Percentiles rank a stretch among this genome's conserved stretches.
Evolutionary conservation across 768 basidiomycete species (phyloP).

Genomic region (Psilocybe sp.): DNA sequence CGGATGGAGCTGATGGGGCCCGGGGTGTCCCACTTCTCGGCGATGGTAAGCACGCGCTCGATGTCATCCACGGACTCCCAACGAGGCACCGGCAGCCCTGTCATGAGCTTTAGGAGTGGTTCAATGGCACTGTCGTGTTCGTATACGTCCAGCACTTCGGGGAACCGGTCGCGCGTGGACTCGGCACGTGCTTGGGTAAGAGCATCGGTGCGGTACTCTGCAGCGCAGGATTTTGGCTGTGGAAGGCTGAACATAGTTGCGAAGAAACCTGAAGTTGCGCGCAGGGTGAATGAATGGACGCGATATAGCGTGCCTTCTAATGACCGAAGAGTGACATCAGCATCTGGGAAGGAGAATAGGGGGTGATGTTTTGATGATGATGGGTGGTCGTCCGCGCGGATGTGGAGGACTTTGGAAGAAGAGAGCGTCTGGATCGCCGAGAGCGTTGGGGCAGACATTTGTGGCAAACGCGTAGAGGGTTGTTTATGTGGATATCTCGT

Average conservation of each 20-base stretch:
- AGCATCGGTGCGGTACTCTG: slow-evolving; percentile 1
- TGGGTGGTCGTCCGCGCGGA: slow-evolving; percentile 11
- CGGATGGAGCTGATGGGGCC: slow-evolving; percentile 58
- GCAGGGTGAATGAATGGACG: slow-evolving; percentile 54
- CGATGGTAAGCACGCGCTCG: slow-evolving; percentile 53
- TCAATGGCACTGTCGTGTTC: slow-evolving; percentile 47
- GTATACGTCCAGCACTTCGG: slow-evolving; percentile 31
- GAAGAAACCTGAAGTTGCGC: slow-evolving; percentile 59
- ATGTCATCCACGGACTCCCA: slow-evolving; percentile 50
- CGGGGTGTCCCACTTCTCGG: slow-evolving; percentile 72
- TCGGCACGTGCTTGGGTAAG: not conserved
- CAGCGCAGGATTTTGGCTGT: slow-evolving; percentile 24
- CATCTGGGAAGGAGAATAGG: slow-evolving; percentile 29
- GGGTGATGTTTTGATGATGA: slow-evolving; percentile 24
- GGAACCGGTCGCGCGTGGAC: not conserved
- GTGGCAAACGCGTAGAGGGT: not conserved
- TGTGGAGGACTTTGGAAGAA: slow-evolving; percentile 4
- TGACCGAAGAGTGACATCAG: slow-evolving; percentile 36
- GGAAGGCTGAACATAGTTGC: slow-evolving; percentile 61
- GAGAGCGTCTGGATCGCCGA: slow-evolving; percentile 9
- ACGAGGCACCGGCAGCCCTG: slow-evolving; percentile 47
- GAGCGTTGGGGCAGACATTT: slow-evolving; percentile 18
- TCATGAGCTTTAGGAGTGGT: slow-evolving; percentile 54
- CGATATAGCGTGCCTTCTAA: slow-evolving; percentile 51
- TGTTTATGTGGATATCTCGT: not conserved